Conservation (phyloP, 176 grass and related monocot species). For the Panicum miliaceum region DNA sequence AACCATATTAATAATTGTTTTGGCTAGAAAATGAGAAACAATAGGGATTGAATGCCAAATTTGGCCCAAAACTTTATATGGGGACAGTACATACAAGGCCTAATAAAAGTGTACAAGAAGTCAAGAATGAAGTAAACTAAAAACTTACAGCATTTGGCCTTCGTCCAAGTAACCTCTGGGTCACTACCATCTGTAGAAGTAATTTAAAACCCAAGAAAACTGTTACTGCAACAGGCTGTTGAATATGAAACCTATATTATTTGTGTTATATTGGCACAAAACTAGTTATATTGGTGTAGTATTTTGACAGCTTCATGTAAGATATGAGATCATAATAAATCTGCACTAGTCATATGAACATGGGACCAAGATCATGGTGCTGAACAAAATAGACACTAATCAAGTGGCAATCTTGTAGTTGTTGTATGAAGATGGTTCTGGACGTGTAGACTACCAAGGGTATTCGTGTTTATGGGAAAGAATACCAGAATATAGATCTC, state of each 20-base stretch:
- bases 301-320: conserved; percentile 2
- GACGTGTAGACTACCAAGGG: background rate
- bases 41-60: conserved; percentile 23
- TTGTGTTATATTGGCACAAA: conserved; percentile 16
- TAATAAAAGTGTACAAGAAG: conserved; percentile 15
- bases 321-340: conserved; percentile 25
- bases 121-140: conserved; percentile 7
- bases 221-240: background rate
- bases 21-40: conserved; percentile 21
- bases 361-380: conserved; percentile 7
- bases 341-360: background rate
- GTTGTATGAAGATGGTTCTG: background rate
- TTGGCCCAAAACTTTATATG: conserved; percentile 19
- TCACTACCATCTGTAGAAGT: conserved; percentile 60
- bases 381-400: conserved; percentile 9
- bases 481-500: background rate
- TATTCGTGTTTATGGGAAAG: background rate
- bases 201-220: conserved; percentile 9
- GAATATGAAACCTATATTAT: conserved; percentile 19
- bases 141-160: conserved; percentile 54
- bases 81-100: background rate
- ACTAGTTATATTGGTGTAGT: background rate
- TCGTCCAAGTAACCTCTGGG: conserved; percentile 43
- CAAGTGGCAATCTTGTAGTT: background rate
- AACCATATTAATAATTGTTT: conserved; percentile 1